phyloP scores from a whole-genome alignment of 192 early-diverging fungal genomes.

The Coemansia sp. region DNA sequence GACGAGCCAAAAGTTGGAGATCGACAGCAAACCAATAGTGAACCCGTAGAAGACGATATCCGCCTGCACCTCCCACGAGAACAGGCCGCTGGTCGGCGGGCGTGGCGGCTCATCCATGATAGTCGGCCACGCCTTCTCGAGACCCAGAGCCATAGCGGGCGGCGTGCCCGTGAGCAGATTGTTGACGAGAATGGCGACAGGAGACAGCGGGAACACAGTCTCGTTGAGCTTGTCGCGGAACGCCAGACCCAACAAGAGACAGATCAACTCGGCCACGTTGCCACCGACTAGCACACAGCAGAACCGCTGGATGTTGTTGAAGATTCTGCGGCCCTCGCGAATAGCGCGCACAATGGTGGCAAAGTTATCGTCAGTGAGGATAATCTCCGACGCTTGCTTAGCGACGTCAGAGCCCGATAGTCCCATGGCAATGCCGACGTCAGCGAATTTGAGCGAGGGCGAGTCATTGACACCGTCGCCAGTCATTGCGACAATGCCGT shows the following conservation, averaged over 20 bases:
- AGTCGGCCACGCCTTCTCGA: conserved; percentile 61
- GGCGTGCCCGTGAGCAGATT: conserved; percentile 81
- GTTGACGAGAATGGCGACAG: conserved; percentile 77
- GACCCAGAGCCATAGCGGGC: conserved; percentile 73
- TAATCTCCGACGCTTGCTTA: conserved; percentile 83
- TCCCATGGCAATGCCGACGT: conserved; percentile 77
- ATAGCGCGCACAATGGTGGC: conserved; percentile 77
- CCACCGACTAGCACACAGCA: conserved; percentile 69
- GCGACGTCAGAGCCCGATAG: conserved; percentile 72
- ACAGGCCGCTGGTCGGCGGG: conserved; percentile 60
- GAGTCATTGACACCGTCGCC: conserved; percentile 88
- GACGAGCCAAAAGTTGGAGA: conserved; percentile 64
- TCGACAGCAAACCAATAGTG: conserved; percentile 62
- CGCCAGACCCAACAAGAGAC: conserved; percentile 69
- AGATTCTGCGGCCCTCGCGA: conserved; percentile 77
- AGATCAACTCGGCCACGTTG: conserved; percentile 75
- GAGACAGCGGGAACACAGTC: conserved; percentile 73
- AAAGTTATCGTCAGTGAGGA: conserved; percentile 80
- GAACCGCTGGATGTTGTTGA: conserved; percentile 73
- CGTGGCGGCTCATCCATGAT: conserved; percentile 76
- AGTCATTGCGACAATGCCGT: conserved; percentile 81
- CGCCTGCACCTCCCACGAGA: conserved; percentile 59
- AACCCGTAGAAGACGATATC: conserved; percentile 73
- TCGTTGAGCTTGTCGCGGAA: conserved; percentile 60
- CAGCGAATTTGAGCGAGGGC: conserved; percentile 72